These are phyloP conservation scores for Colletotrichum paranaense DNA, from an alignment of 2,329 filamentous ascomycete species.

Conservation along the genomic window DNA sequence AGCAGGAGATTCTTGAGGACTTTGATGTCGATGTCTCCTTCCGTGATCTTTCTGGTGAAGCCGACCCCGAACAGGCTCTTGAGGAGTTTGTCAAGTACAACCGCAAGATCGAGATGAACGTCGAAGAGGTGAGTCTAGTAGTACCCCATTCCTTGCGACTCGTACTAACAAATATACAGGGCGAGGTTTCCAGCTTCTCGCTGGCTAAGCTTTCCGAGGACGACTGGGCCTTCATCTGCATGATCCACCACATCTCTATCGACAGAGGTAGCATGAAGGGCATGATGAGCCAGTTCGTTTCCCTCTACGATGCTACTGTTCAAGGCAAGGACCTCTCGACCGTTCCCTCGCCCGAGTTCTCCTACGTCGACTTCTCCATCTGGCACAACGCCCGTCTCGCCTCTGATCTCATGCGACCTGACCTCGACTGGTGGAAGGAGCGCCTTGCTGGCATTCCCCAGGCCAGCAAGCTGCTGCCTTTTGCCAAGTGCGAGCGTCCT, in stretches of 20 bases:
- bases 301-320: slow-evolving; percentile 38
- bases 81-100: not conserved
- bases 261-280: slow-evolving; percentile 38
- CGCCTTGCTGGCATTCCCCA: slow-evolving; percentile 37
- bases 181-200: slow-evolving; percentile 23
- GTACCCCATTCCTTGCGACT: not conserved
- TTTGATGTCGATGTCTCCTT: not conserved
- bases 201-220: slow-evolving; percentile 39
- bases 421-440: slow-evolving; percentile 41
- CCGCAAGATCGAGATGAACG: not conserved
- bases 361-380: slow-evolving; percentile 41
- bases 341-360: slow-evolving; percentile 38
- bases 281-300: slow-evolving; percentile 40
- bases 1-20: not conserved
- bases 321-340: slow-evolving; percentile 37
- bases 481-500: slow-evolving; percentile 38
- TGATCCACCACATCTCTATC: slow-evolving; percentile 41
- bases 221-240: slow-evolving; percentile 38
- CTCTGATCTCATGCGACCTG: slow-evolving; percentile 39
- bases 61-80: not conserved
- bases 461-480: slow-evolving; percentile 39
- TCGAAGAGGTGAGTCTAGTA: not conserved
- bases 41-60: not conserved
- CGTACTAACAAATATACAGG: not conserved
- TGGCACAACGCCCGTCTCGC: slow-evolving; percentile 42